These are phyloP conservation scores for Penicillium roqueforti DNA, from an alignment of 495 filamentous ascomycete genomes.

Conservation along the genomic window DNA sequence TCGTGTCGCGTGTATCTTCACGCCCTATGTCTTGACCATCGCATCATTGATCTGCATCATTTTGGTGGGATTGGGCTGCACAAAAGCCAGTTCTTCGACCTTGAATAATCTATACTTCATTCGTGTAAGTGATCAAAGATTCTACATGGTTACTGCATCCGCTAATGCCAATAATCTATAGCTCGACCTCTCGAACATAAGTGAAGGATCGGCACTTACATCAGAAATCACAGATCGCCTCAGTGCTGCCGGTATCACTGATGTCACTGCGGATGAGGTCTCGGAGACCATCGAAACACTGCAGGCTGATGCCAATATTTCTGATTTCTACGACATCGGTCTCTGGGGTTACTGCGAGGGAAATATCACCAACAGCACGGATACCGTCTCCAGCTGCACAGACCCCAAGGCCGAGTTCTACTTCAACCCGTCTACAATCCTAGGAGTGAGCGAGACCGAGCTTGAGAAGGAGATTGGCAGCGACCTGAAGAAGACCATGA, in stretches of 20 bases:
- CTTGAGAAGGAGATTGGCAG: constrained; percentile 58
- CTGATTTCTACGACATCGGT: constrained; percentile 74
- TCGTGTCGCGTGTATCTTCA: constrained; percentile 73
- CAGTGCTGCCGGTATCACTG: constrained; percentile 22
- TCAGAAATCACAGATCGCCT: constrained; percentile 25
- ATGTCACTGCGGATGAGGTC: constrained; percentile 32
- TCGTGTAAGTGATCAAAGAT: constrained; percentile 46
- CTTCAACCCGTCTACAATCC: constrained; percentile 66
- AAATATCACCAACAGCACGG: constrained; percentile 46
- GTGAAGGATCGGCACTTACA: constrained; percentile 19
- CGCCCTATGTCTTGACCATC: constrained; percentile 72
- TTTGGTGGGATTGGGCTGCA: constrained; percentile 67
- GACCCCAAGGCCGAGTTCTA: constrained; percentile 60
- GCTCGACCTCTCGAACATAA: constrained; percentile 42
- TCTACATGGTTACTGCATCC: background rate
- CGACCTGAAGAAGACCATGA: constrained; percentile 59
- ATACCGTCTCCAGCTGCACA: constrained; percentile 49
- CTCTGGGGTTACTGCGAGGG: constrained; percentile 86
- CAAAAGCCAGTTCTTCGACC: constrained; percentile 53
- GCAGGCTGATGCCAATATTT: constrained; percentile 53
- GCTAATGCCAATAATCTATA: constrained; percentile 21
- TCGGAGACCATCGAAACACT: constrained; percentile 29
- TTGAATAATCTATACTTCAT: constrained; percentile 65
- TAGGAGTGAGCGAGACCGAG: constrained; percentile 54
- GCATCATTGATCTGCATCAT: constrained; percentile 68